Evolutionary conservation across 345 rosid species (phyloP), one percentile per base, ranked within the genome.

Genomic region (Eucalyptus pauciflora): DNA sequence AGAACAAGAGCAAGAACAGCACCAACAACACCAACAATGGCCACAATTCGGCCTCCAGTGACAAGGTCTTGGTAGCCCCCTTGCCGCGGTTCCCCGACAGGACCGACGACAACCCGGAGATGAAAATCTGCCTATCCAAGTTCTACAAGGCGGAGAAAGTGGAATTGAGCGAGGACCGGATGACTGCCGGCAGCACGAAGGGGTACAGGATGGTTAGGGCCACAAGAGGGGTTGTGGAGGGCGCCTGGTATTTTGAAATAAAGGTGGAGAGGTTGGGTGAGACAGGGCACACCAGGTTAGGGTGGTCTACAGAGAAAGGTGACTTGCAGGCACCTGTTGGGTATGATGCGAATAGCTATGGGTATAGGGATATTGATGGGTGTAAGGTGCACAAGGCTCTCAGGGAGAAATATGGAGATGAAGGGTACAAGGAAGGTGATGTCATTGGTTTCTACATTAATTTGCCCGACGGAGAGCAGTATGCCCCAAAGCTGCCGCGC

Each of bases 281-380:
- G 89, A 95, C 98, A 4, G 99, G 99, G 88, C 99, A 98, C 90
- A 97, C 99, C 2, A 92, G 99, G 31, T 94, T 98, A 1, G 99
- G 99, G 8, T 98, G 99, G 99, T 97, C 98, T 13, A 97, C 96
- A 4, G 97, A 98, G 94, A 97, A 96, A 90, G 99, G 99, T 10
- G 99, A 98, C 92, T 91, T 98, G 93, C 99, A 98, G 92, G 99
- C 99, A 8, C 99, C 99, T 0, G 99, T 98, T 13, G 99, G 99
- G n/a, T 97, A 96, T 12, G 99, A 98, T 90, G 96, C 94, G 51
- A 95, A 96, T 89, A 97, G 99, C 90, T 98, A 94, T 71, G 99
- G 98, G 79, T 98, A 95, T 31, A 95, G 99, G 91, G 99, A 97
- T 86, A 92, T 97, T 91, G 99, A 98, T 95, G 99, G 99, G 87